Base-by-base conservation (phyloP, 192 early-diverging fungal genomes). In the Chytriomyces sp. region DNA sequence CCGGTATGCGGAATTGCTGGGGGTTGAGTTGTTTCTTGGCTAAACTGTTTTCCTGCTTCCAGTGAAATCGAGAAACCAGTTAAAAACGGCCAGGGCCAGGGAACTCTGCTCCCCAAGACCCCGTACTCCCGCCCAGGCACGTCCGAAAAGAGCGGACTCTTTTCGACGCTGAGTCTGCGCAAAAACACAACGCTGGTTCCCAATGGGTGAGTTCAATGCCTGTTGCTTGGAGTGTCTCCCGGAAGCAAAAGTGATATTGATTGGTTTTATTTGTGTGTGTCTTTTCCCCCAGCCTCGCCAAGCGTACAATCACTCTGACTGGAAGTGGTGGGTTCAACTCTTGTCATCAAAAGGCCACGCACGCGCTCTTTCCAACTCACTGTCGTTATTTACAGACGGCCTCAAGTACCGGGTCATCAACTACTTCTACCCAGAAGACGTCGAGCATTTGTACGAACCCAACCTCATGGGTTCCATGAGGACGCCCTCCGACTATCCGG, bases 361-460 rank as follows among this genome's bases (percentile, higher is more conserved):
- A 35, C 28, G 35, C 35, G 35, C 35, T 35, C 35, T 35, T 35
- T 35, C 28, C 2, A 35, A 35, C 28, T 35, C 35, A 35, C 35
- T 35, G 35, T 1, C 35, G 4, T 35, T 4, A 35, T 35, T 4
- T 2, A 35, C 35, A 35, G 35, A 35, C 35, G 35, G 35, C 35
- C 35, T 35, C 35, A 35, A 35, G 35, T 67, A 67, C 65, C 65
- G 65, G 5, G 65, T 67, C 24, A 45, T 67, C 10, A 45, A 35
- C 43, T 67, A 67, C 44, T 67, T 67, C 8, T 9, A 67, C 65
- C 65, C 65, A 45, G 1, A 13, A 28, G 65, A 67, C 43, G 65
- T 67, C 16, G 65, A 35, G 24, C 10, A 67, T 45, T 48, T 45
- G 23, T 63, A 35, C 35, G 35, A 35, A 35, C 35, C 35, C 35